These are phyloP conservation scores for Podospora sp. DNA, from an alignment of 495 filamentous ascomycete genomes.

Conservation along the genomic window DNA sequence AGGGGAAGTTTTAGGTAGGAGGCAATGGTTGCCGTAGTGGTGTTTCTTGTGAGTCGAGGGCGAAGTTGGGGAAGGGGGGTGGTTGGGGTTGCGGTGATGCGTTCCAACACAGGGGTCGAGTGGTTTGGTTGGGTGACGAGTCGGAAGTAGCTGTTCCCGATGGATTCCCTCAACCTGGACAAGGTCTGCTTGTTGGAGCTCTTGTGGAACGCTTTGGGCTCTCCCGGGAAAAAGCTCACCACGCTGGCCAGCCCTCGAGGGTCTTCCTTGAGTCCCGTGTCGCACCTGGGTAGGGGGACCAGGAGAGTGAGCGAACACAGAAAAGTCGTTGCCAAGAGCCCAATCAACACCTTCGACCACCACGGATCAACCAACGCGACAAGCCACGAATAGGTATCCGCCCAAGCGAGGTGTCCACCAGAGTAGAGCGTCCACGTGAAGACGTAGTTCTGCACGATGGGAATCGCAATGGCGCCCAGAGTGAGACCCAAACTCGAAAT, in stretches of 20 bases:
- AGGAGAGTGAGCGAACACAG: conserved; percentile 4
- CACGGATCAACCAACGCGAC: conserved; percentile 14
- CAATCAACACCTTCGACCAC: conserved; percentile 10
- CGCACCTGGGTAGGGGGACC: background rate
- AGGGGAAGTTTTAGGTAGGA: background rate
- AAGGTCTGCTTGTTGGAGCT: background rate
- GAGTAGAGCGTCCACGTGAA: conserved; percentile 16
- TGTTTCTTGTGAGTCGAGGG: background rate
- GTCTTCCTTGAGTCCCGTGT: background rate
- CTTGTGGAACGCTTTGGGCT: background rate
- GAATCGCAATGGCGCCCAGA: conserved; percentile 7
- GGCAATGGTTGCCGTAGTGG: background rate
- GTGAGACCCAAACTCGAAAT: conserved; percentile 11
- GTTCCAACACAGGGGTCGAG: background rate
- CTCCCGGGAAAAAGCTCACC: background rate
- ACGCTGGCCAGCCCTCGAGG: conserved; percentile 11
- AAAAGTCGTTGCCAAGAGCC: background rate
- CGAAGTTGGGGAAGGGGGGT: background rate
- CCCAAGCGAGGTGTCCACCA: conserved; percentile 9
- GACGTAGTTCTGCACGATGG: conserved; percentile 13
- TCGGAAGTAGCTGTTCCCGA: background rate
- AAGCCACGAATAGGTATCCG: conserved; percentile 11
- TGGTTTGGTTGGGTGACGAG: background rate
- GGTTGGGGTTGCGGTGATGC: background rate
- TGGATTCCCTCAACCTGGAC: background rate